A percentile compares a stretch with the other conserved stretches of the same genome.
Evolutionary conservation across 176 grass and related monocot genomes (phyloP).

Genomic region (Bonia amplexicaulis): DNA sequence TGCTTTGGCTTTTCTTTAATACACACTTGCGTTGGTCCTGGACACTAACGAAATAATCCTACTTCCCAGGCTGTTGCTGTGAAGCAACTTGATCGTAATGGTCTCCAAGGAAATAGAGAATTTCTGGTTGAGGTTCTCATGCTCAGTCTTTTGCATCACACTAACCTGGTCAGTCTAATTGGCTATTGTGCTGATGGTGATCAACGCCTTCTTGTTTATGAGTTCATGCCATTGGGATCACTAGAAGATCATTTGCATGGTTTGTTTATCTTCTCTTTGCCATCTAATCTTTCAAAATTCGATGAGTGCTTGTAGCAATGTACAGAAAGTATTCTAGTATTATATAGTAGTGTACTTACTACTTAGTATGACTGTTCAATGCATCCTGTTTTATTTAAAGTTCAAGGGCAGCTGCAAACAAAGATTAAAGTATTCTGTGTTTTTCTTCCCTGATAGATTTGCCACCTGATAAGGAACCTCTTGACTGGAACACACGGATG

Average conservation of each 20-base stretch:
- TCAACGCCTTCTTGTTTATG: constrained; percentile 88
- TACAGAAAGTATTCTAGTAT: background rate
- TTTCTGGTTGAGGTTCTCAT: constrained; percentile 93
- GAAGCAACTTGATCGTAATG: constrained; percentile 87
- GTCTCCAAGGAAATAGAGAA: constrained; percentile 89
- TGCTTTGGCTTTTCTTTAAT: background rate
- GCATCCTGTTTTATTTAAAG: background rate
- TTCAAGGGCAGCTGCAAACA: background rate
- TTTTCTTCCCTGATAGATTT: constrained; percentile 46
- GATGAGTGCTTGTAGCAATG: background rate
- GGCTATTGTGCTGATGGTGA: constrained; percentile 93
- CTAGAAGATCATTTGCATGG: constrained; percentile 94
- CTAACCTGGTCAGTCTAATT: constrained; percentile 84
- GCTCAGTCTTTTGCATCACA: constrained; percentile 83
- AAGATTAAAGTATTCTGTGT: background rate
- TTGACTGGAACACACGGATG: constrained; percentile 90
- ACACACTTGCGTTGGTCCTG: constrained; percentile 6
- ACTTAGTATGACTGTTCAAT: constrained; percentile 2
- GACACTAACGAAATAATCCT: constrained; percentile 17
- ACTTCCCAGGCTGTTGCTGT: constrained; percentile 68
- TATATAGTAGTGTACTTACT: background rate
- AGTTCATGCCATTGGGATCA: constrained; percentile 93
- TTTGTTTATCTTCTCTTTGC: constrained; percentile 43
- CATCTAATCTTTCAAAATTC: constrained; percentile 25
- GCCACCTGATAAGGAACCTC: constrained; percentile 73